Conservation (phyloP, 345 rosid species). For the Salix viminalis region DNA sequence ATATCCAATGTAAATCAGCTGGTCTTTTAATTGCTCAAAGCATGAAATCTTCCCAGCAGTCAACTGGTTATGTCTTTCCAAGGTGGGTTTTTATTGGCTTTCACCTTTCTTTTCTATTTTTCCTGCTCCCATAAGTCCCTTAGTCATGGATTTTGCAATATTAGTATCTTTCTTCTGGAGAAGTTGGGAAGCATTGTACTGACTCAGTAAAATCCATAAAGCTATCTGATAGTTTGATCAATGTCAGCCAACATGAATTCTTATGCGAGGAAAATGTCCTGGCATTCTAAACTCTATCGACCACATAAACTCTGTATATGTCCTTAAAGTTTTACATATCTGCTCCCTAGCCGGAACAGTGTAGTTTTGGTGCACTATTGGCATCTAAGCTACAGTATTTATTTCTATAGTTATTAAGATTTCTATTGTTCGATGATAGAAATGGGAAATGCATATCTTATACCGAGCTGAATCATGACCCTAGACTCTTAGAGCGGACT, state of each 20-base stretch:
- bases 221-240: neutral
- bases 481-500: neutral
- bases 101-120: neutral
- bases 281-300: neutral
- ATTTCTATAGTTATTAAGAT: neutral
- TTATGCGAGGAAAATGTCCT: neutral
- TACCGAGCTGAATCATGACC: neutral
- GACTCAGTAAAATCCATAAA: neutral
- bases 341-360: neutral
- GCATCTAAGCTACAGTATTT: neutral
- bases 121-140: neutral
- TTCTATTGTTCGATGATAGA: neutral
- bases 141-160: neutral
- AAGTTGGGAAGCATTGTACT: neutral
- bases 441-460: neutral
- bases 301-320: neutral
- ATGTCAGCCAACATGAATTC: too few relatives aligned
- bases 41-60: slow-evolving; percentile 91
- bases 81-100: slow-evolving; percentile 42
- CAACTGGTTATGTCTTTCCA: slow-evolving; percentile 84
- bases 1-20: slow-evolving; percentile 84
- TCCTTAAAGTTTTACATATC: neutral
- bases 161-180: neutral
- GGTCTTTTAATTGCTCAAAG: slow-evolving; percentile 91
- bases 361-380: neutral